phyloP scores from a whole-genome alignment of 768 basidiomycete species.

The Pisolithus orientalis region DNA sequence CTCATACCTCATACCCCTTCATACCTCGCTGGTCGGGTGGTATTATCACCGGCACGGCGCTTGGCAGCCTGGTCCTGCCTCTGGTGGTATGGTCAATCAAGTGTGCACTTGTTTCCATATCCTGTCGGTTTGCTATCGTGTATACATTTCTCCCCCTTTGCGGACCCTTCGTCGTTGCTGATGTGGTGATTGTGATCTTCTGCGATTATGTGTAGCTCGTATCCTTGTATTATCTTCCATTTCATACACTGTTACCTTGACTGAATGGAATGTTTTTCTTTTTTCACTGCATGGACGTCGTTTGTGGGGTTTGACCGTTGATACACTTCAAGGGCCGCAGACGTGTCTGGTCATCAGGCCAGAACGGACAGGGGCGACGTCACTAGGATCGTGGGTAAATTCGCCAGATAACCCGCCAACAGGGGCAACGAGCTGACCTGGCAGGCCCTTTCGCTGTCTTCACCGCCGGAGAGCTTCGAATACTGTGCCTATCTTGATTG shows the following conservation, averaged over 20 bases:
- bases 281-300: too few relatives aligned
- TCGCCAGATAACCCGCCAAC: too few relatives aligned
- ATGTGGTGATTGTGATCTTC: background rate
- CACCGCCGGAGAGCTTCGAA: too few relatives aligned
- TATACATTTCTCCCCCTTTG: background rate
- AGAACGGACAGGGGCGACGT: background rate
- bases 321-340: too few relatives aligned
- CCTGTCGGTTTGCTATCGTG: background rate
- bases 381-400: background rate
- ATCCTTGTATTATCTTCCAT: background rate
- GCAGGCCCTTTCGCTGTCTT: too few relatives aligned
- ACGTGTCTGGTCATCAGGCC: too few relatives aligned
- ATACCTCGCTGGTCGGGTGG: background rate
- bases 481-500: too few relatives aligned
- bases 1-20: background rate
- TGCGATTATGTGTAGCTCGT: constrained; percentile 1
- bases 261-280: background rate
- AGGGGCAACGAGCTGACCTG: too few relatives aligned
- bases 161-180: background rate
- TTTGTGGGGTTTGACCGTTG: too few relatives aligned
- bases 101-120: background rate
- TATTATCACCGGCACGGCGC: background rate
- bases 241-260: background rate
- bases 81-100: background rate
- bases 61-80: background rate